Conservation (phyloP, 2,329 filamentous ascomycete genomes). For the Penicillium sp. region DNA sequence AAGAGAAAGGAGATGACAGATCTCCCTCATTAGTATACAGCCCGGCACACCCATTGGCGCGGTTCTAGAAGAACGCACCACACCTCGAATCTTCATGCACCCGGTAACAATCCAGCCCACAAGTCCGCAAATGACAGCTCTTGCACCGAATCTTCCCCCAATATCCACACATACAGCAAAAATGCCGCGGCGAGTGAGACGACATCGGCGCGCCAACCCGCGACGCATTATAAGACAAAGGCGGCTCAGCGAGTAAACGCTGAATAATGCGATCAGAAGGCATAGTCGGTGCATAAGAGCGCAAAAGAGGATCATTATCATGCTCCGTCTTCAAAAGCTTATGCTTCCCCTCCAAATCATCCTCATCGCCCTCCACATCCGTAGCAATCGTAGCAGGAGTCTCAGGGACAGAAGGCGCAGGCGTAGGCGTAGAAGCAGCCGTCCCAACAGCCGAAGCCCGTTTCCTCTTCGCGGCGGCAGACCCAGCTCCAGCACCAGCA, state of each 20-base stretch:
- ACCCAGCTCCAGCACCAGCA: slow-evolving; percentile 13
- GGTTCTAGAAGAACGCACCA: slow-evolving; percentile 40
- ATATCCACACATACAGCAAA: slow-evolving; percentile 52
- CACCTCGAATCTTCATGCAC: slow-evolving; percentile 50
- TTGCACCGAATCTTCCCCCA: slow-evolving; percentile 52
- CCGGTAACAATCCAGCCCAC: slow-evolving; percentile 49
- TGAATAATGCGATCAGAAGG: slow-evolving; percentile 49
- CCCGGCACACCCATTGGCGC: not conserved
- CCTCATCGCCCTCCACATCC: slow-evolving; percentile 14
- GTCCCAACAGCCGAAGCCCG: slow-evolving; percentile 13
- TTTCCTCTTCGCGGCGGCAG: slow-evolving; percentile 15
- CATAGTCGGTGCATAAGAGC: slow-evolving; percentile 41
- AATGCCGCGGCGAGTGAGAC: slow-evolving; percentile 39
- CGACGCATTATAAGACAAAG: slow-evolving; percentile 48
- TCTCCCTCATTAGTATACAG: slow-evolving; percentile 11
- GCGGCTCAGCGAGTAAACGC: slow-evolving; percentile 46
- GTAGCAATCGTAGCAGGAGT: slow-evolving; percentile 3
- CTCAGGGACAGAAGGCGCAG: not conserved
- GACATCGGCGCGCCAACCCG: slow-evolving; percentile 38
- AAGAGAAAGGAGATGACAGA: not conserved
- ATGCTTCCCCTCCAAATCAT: slow-evolving; percentile 12
- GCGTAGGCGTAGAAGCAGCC: slow-evolving; percentile 11
- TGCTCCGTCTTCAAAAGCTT: slow-evolving; percentile 37
- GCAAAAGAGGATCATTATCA: slow-evolving; percentile 44
- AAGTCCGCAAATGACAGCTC: slow-evolving; percentile 48